Conservation (phyloP, 345 rosid genomes). For the Ailanthus altissimus region DNA sequence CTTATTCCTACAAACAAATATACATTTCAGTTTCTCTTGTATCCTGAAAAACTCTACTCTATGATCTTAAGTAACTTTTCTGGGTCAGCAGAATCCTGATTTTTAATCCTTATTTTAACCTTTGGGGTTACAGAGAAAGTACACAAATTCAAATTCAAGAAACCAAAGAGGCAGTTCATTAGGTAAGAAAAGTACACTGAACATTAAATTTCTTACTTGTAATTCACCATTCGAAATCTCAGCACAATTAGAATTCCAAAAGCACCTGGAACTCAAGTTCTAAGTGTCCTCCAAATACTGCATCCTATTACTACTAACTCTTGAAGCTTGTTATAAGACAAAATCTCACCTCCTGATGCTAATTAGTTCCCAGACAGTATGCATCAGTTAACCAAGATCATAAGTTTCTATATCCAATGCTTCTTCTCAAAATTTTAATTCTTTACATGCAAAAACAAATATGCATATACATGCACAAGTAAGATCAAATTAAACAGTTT, state of each 20-base stretch:
- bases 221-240: background rate
- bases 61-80: background rate
- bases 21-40: background rate
- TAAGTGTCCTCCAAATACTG: background rate
- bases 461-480: background rate
- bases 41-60: background rate
- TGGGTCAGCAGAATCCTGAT: background rate
- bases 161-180: background rate
- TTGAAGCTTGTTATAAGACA: background rate
- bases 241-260: background rate
- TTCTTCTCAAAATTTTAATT: background rate
- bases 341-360: background rate
- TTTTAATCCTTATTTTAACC: background rate
- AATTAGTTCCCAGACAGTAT: background rate
- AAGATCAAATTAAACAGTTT: background rate
- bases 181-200: too few species aligned
- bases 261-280: background rate
- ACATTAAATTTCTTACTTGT: background rate
- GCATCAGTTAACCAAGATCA: background rate
- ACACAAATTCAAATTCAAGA: background rate
- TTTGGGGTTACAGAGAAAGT: background rate
- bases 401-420: background rate
- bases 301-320: background rate
- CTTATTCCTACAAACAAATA: background rate
- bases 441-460: background rate